Conservation (phyloP, 257 asterid species). For the Nicotiana tabacum region DNA sequence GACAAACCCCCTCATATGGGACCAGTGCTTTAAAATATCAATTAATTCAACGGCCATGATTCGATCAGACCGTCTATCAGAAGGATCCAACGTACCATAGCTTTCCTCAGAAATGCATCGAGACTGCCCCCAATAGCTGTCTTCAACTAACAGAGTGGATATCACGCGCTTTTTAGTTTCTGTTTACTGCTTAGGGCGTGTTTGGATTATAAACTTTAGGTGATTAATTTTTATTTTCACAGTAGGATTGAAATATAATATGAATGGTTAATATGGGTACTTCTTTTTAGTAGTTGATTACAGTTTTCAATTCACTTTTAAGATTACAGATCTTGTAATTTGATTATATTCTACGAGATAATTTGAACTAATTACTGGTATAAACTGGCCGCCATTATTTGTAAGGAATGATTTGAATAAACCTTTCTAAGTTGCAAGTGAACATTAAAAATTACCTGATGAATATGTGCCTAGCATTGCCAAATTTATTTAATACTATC, state of each 20-base stretch:
- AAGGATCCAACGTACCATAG: background rate
- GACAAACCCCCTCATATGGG: slow-evolving; percentile 3
- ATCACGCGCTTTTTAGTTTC: background rate
- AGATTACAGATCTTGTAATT: background rate
- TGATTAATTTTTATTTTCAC: background rate
- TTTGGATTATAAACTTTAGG: background rate
- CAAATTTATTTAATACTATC: background rate
- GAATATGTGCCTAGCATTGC: background rate
- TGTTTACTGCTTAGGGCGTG: background rate
- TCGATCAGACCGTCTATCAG: background rate
- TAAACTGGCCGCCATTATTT: background rate
- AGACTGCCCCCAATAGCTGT: background rate
- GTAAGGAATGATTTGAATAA: background rate
- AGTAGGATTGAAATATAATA: background rate
- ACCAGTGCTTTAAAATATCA: background rate
- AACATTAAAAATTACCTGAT: background rate
- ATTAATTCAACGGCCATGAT: background rate
- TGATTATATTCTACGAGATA: background rate
- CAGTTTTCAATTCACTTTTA: background rate
- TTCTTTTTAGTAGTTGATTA: background rate
- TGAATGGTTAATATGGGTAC: too few relatives aligned
- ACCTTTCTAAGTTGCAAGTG: background rate
- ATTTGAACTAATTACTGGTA: background rate
- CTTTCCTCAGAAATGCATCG: background rate
- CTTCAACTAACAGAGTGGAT: background rate